Evolutionary conservation across 1,139 yeast genomes (phyloP).

Genomic region (Sugiyamaella sp.): DNA sequence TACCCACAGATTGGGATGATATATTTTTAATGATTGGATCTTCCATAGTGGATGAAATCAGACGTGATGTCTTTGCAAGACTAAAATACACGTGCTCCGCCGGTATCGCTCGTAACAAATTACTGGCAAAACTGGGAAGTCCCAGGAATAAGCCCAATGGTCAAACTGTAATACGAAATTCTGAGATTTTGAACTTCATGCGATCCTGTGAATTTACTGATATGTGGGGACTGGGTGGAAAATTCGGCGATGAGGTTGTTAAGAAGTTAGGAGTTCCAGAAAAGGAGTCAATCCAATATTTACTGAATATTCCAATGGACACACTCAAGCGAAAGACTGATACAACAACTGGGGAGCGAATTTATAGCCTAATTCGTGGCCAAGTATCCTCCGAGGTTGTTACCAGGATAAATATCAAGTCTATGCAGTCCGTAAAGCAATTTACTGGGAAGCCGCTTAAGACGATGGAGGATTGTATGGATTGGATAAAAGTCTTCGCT

Average conservation of each 20-base stretch:
- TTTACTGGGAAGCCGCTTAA: constrained; percentile 59
- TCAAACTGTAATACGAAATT: constrained; percentile 71
- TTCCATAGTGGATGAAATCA: constrained; percentile 53
- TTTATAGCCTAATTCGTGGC: constrained; percentile 71
- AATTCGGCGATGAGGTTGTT: constrained; percentile 66
- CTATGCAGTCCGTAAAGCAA: constrained; percentile 89
- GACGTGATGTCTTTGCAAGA: constrained; percentile 55
- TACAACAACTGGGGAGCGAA: constrained; percentile 41
- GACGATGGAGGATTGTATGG: constrained; percentile 59
- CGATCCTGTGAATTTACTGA: constrained; percentile 67
- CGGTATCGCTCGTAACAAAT: constrained; percentile 77
- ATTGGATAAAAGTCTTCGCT: constrained; percentile 82
- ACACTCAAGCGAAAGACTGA: constrained; percentile 48
- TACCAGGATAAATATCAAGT: constrained; percentile 65
- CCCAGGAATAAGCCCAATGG: constrained; percentile 83
- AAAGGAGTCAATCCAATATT: constrained; percentile 34
- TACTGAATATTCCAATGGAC: constrained; percentile 37
- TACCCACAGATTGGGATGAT: constrained; percentile 80
- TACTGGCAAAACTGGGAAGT: constrained; percentile 86
- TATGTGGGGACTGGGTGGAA: constrained; percentile 92
- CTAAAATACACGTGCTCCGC: constrained; percentile 89
- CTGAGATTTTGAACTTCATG: constrained; percentile 55
- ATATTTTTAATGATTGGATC: constrained; percentile 69
- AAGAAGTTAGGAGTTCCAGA: constrained; percentile 43
- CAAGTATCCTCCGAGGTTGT: constrained; percentile 54